Evolutionary conservation across 2,329 filamentous ascomycete genomes (phyloP).

Genomic region (Dactylellina sp.): DNA sequence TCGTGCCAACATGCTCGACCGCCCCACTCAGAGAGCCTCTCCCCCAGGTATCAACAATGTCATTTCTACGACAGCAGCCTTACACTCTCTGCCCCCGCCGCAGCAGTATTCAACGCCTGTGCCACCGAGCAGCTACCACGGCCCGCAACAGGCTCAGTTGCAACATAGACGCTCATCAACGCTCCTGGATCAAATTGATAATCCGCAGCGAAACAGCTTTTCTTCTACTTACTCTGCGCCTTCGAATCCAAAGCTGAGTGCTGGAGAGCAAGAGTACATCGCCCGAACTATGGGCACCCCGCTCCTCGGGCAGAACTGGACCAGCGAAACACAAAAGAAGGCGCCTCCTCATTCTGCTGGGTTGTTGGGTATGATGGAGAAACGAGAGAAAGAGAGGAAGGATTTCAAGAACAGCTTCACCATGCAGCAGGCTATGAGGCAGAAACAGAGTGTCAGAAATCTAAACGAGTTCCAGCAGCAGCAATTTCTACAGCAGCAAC

Average conservation of each 20-base stretch:
- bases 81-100: conserved; percentile 42
- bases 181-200: conserved; percentile 63
- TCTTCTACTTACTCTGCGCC: background rate
- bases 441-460: conserved; percentile 68
- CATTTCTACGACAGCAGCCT: conserved; percentile 9
- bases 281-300: conserved; percentile 82
- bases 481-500: conserved; percentile 60
- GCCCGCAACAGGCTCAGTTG: conserved; percentile 43
- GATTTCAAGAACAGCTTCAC: conserved; percentile 76
- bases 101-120: conserved; percentile 2
- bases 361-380: conserved; percentile 82
- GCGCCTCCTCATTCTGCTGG: conserved; percentile 70
- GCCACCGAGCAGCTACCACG: conserved; percentile 23
- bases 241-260: conserved; percentile 72
- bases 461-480: conserved; percentile 60
- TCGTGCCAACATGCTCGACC: conserved; percentile 23
- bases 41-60: background rate
- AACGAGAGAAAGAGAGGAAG: conserved; percentile 80
- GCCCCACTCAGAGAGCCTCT: conserved; percentile 19
- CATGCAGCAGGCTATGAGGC: conserved; percentile 78
- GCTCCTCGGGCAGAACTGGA: conserved; percentile 67
- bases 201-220: conserved; percentile 61
- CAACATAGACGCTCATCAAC: conserved; percentile 61
- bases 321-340: conserved; percentile 65
- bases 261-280: conserved; percentile 89